These are phyloP conservation scores for Pseudofabraea citricarpa DNA, from an alignment of 2,329 filamentous ascomycete genomes.

Conservation along the genomic window DNA sequence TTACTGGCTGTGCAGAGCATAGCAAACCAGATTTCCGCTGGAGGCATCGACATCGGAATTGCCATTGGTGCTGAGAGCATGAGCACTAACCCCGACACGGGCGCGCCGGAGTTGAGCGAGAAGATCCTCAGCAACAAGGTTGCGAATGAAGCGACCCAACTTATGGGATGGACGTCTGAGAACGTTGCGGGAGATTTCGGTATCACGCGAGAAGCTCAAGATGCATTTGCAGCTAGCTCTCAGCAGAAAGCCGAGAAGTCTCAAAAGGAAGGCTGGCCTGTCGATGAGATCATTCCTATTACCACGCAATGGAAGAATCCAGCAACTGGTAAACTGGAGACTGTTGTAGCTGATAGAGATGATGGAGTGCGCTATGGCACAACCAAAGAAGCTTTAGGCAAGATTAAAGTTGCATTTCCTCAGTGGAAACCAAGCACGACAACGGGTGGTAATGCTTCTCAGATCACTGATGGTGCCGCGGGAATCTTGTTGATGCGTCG, in stretches of 20 bases:
- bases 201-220: conserved; percentile 68
- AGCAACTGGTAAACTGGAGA: conserved; percentile 78
- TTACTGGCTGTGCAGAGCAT: conserved; percentile 89
- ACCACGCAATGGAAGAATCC: conserved; percentile 69
- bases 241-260: conserved; percentile 85
- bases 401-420: conserved; percentile 84
- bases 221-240: conserved; percentile 80
- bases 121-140: conserved; percentile 72
- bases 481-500: conserved; percentile 82
- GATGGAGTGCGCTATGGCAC: conserved; percentile 83
- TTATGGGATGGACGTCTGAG: conserved; percentile 91
- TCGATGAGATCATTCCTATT: conserved; percentile 83
- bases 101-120: conserved; percentile 84
- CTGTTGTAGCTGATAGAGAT: conserved; percentile 73
- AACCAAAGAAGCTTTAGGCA: conserved; percentile 79
- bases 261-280: conserved; percentile 79
- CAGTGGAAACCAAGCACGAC: conserved; percentile 87
- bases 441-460: conserved; percentile 91
- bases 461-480: conserved; percentile 91
- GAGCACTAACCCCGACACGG: conserved; percentile 71
- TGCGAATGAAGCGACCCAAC: conserved; percentile 89
- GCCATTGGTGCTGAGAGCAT: conserved; percentile 97
- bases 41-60: conserved; percentile 91
- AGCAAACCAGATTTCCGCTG: conserved; percentile 82
- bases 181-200: conserved; percentile 83